A percentile compares a stretch with the other conserved stretches of the same genome.
phyloP scores from a whole-genome alignment of 805 yeast genomes.

The Sugiyamaella marilandica region DNA sequence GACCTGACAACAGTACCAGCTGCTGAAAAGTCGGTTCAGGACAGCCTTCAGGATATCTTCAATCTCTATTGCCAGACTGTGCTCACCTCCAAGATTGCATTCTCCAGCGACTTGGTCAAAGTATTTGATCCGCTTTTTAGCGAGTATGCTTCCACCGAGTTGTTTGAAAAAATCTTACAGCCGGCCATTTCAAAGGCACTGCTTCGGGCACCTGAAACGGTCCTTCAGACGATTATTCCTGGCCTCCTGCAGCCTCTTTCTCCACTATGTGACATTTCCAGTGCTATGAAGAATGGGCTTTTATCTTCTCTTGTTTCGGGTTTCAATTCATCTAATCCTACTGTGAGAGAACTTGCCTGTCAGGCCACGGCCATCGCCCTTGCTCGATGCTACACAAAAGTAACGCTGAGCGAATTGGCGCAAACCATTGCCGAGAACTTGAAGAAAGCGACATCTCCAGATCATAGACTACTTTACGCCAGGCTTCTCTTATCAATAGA shows the following conservation, averaged over 20 bases:
- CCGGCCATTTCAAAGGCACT: slow-evolving; percentile 71
- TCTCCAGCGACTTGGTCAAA: slow-evolving; percentile 17
- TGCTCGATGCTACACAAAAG: slow-evolving; percentile 26
- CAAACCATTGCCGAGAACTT: slow-evolving; percentile 54
- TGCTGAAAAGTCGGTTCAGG: slow-evolving; percentile 15
- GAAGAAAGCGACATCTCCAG: slow-evolving; percentile 58
- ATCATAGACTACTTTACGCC: slow-evolving; percentile 55
- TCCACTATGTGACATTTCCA: slow-evolving; percentile 40
- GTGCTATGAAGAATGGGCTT: slow-evolving; percentile 42
- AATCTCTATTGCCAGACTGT: slow-evolving; percentile 28
- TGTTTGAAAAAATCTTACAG: slow-evolving; percentile 39
- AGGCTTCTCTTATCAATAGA: slow-evolving; percentile 39
- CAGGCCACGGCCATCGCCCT: slow-evolving; percentile 33
- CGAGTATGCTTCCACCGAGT: slow-evolving; percentile 39
- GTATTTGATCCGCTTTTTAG: slow-evolving; percentile 43
- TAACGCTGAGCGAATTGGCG: slow-evolving; percentile 35
- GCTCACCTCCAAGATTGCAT: slow-evolving; percentile 28
- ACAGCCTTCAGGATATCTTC: slow-evolving; percentile 17
- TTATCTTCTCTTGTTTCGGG: slow-evolving; percentile 48
- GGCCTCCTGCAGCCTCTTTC: slow-evolving; percentile 40
- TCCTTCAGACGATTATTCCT: slow-evolving; percentile 53
- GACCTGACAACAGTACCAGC: slow-evolving; percentile 22
- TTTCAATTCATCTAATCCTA: slow-evolving; percentile 65
- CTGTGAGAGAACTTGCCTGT: slow-evolving; percentile 50
- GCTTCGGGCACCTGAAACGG: slow-evolving; percentile 71